phyloP scores from a whole-genome alignment of 164 flowering plant species.

The Stephania cephalantha region DNA sequence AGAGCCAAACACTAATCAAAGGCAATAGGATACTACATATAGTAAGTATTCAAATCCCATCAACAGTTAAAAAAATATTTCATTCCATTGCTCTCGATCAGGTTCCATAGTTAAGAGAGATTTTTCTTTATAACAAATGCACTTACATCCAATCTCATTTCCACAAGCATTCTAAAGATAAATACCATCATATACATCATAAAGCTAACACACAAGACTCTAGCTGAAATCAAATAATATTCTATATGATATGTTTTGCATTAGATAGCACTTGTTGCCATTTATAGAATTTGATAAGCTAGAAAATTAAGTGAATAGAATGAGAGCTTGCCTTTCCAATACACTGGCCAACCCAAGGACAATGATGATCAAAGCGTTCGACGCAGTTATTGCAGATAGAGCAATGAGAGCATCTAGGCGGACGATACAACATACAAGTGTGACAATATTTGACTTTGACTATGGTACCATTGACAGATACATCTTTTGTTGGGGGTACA shows the following conservation, averaged over 20 bases:
- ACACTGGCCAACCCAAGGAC: conserved; percentile 90
- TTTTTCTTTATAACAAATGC: neutral
- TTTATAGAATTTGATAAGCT: neutral
- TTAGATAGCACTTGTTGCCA: neutral
- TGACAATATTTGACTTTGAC: conserved; percentile 64
- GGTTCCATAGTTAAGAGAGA: neutral
- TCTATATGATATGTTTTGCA: neutral
- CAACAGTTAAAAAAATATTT: neutral
- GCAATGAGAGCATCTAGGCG: conserved; percentile 80
- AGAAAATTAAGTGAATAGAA: neutral
- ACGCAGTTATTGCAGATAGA: conserved; percentile 73
- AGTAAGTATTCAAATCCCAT: too few species aligned
- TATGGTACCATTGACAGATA: conserved; percentile 42
- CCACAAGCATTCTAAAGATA: neutral
- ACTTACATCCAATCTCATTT: neutral
- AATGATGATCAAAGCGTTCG: conserved; percentile 79
- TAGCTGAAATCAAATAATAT: neutral
- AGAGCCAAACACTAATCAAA: too few species aligned
- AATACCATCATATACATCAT: neutral
- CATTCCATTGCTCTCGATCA: neutral
- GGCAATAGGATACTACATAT: too few species aligned
- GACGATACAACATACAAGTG: conserved; percentile 74
- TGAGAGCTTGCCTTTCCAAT: conserved; percentile 48
- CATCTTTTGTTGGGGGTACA: conserved; percentile 55
- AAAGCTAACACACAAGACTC: neutral